Evolutionary conservation across 1,284 basidiomycete genomes (phyloP), one percentile per base, ranked within the genome.

Genomic region (Papiliotrema laurentii): DNA sequence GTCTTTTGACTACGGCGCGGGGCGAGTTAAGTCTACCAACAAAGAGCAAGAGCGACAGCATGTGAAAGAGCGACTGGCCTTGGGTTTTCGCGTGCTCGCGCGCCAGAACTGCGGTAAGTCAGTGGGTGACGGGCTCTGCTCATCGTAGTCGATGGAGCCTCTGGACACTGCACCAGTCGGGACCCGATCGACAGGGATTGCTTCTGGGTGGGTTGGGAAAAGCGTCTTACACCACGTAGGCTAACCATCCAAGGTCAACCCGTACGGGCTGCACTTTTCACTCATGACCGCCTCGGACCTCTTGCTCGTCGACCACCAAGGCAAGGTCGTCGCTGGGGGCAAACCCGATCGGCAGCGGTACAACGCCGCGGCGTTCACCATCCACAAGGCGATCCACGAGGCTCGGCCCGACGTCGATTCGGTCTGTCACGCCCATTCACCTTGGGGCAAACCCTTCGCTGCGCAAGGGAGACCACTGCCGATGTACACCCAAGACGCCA

Each of bases 161-260:
- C 80, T 7, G 81, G 81, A 0, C 82, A 83, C 65, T 78, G 84
- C 55, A 85, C 83, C n/a, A 78, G 81, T 41, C 75, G 81, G 18
- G 61, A 82, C 55, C 77, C 78, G 4, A 76, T 80, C 54, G 73
- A 75, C 42, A 65, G 72, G 35, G 74, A 79, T 50, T 78, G 77
- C 58, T 81, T 81, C 71, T 82, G 80, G 39, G 39, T 41, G n/a
- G n/a, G n/a, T n/a, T n/a, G n/a, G n/a, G n/a, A n/a, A n/a, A n/a
- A n/a, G n/a, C n/a, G n/a, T n/a, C n/a, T n/a, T n/a, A n/a, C n/a
- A n/a, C n/a, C n/a, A n/a, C n/a, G n/a, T n/a, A n/a, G n/a, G n/a
- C n/a, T n/a, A n/a, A n/a, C n/a, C n/a, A n/a, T n/a, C n/a, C n/a
- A n/a, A 58, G 59, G 59, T 66, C 41, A 55, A 56, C 30, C 55